A percentile compares a stretch with the other conserved stretches of the same genome.
Conservation (phyloP, 208 protist genomes). For the Wallacemonas sp. region DNA sequence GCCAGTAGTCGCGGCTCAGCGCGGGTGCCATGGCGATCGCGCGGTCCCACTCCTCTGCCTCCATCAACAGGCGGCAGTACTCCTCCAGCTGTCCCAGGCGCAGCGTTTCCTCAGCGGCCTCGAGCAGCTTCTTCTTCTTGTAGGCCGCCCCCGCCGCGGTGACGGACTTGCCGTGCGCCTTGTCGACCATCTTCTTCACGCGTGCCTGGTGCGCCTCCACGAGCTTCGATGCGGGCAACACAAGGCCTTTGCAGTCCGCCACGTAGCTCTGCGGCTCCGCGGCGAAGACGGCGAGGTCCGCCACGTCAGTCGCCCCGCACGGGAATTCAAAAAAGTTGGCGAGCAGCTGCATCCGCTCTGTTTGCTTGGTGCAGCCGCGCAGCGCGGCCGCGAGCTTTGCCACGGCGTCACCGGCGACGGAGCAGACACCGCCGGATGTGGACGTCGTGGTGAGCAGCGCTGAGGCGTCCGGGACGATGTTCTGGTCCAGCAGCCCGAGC, state of each 20-base stretch:
- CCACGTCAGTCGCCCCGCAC: conserved; percentile 62
- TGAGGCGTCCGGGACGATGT: conserved; percentile 45
- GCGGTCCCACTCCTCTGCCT: conserved; percentile 87
- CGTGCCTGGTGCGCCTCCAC: conserved; percentile 37
- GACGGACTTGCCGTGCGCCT: conserved; percentile 68
- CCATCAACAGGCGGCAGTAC: conserved; percentile 81
- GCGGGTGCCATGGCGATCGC: conserved; percentile 85
- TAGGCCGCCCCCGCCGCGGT: conserved; percentile 46
- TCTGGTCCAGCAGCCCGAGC: conserved; percentile 57
- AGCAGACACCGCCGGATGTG: conserved; percentile 21
- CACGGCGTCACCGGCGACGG: conserved; percentile 48
- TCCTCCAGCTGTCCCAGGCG: conserved; percentile 70
- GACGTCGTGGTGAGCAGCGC: conserved; percentile 44
- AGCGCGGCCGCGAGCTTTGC: conserved; percentile 58
- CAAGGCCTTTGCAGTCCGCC: conserved; percentile 27
- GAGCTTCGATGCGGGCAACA: conserved; percentile 46
- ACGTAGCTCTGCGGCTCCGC: conserved; percentile 41
- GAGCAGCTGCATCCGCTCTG: conserved; percentile 59
- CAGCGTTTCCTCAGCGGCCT: conserved; percentile 73
- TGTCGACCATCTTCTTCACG: conserved; percentile 58
- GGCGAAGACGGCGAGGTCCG: conserved; percentile 37
- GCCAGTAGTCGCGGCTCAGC: conserved; percentile 90
- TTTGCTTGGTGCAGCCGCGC: conserved; percentile 31
- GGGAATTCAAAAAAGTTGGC: conserved; percentile 80
- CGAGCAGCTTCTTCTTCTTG: conserved; percentile 56